Evolutionary conservation across 768 basidiomycete genomes (phyloP).

Genomic region (Boletellus ananiceps): DNA sequence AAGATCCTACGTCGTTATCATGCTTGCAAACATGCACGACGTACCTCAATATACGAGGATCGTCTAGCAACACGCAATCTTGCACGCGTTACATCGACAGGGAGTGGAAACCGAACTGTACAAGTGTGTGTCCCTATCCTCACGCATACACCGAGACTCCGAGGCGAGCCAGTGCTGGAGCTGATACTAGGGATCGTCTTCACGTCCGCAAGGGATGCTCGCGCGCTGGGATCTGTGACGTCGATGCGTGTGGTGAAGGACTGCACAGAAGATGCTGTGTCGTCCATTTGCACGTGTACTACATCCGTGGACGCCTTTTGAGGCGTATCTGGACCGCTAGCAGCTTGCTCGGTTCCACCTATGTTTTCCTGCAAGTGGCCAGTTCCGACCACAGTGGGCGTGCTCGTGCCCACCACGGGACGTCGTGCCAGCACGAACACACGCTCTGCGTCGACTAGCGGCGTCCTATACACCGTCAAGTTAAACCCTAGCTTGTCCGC

Average conservation of each 20-base stretch:
- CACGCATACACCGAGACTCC: slow-evolving; percentile 4
- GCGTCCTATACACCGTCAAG: slow-evolving; percentile 17
- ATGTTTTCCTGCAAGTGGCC: slow-evolving; percentile 4
- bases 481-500: slow-evolving; percentile 5
- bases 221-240: slow-evolving; percentile 18
- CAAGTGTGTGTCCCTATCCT: slow-evolving; percentile 14
- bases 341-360: neutral
- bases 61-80: slow-evolving; percentile 48
- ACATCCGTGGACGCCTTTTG: neutral
- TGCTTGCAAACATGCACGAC: neutral
- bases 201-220: slow-evolving; percentile 6
- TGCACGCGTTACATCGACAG: slow-evolving; percentile 33
- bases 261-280: neutral
- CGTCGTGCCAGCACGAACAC: slow-evolving; percentile 18
- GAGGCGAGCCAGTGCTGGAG: neutral
- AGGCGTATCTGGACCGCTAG: neutral
- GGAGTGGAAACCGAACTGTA: slow-evolving; percentile 40
- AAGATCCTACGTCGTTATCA: neutral
- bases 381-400: neutral
- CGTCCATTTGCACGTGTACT: slow-evolving; percentile 15
- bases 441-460: slow-evolving; percentile 6
- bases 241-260: slow-evolving; percentile 18
- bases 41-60: slow-evolving; percentile 44
- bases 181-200: slow-evolving; percentile 6
- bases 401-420: slow-evolving; percentile 9